These are phyloP conservation scores for Papilionanthe hybrid DNA, from an alignment of 116 monocot species.

Conservation along the genomic window DNA sequence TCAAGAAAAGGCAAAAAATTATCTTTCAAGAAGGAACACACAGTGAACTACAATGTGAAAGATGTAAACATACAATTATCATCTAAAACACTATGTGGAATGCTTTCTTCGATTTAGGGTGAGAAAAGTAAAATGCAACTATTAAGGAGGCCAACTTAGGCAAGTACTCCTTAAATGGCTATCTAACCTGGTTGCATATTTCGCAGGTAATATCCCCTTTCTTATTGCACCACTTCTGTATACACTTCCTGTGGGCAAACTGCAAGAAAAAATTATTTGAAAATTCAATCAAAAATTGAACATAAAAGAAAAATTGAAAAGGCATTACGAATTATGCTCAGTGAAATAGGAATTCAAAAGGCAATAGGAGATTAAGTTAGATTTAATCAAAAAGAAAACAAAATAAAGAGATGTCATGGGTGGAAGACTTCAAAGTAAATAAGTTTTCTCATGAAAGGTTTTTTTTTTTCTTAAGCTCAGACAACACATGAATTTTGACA, in stretches of 20 bases:
- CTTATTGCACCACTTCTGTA: slow-evolving; percentile 93
- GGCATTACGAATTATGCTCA: background rate
- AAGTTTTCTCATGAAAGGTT: background rate
- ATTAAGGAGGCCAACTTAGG: background rate
- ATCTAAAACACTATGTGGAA: background rate
- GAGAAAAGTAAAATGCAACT: background rate
- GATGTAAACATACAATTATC: background rate
- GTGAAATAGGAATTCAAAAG: background rate
- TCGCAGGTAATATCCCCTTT: slow-evolving; percentile 88
- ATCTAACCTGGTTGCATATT: slow-evolving; percentile 81
- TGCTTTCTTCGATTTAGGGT: background rate
- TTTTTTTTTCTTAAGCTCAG: background rate
- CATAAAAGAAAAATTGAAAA: background rate
- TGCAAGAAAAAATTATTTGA: slow-evolving; percentile 20
- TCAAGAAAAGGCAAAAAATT: no score
- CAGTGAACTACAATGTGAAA: no score
- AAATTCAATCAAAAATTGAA: background rate
- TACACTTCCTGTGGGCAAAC: slow-evolving; percentile 96
- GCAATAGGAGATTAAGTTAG: no score
- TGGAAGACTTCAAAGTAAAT: no score
- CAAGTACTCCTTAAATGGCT: background rate
- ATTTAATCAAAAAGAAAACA: no score
- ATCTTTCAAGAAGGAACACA: no score
- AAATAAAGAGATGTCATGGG: no score
- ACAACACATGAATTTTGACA: background rate